Conservation (phyloP, 371 early-diverging fungal species). For the Caulochytrium protostelioides region DNA sequence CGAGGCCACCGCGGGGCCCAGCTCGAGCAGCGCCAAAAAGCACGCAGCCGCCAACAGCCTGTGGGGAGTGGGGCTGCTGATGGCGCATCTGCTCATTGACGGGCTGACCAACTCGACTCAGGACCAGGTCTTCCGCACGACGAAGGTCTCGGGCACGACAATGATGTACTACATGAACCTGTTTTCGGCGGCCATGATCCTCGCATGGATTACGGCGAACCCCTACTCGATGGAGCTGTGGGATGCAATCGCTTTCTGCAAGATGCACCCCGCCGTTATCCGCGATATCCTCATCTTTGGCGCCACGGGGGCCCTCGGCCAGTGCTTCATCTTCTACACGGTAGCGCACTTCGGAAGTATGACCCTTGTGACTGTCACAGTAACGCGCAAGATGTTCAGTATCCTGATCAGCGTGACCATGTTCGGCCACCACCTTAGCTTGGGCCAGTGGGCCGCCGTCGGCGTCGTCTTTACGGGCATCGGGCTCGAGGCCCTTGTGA, state of each 20-base stretch:
- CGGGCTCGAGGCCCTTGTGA: slow-evolving; percentile 11
- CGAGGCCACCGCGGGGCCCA: slow-evolving; percentile 13
- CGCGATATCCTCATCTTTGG: slow-evolving; percentile 68
- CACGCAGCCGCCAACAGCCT: slow-evolving; percentile 20
- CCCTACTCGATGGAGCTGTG: slow-evolving; percentile 36
- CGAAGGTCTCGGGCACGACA: slow-evolving; percentile 54
- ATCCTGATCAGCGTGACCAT: slow-evolving; percentile 76
- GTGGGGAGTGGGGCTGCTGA: slow-evolving; percentile 61
- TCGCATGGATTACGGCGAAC: slow-evolving; percentile 45
- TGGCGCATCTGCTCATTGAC: slow-evolving; percentile 68
- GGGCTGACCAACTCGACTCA: slow-evolving; percentile 94
- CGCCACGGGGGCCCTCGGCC: slow-evolving; percentile 84
- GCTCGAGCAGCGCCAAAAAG: slow-evolving; percentile 1
- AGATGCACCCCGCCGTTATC: slow-evolving; percentile 49
- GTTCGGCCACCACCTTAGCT: slow-evolving; percentile 52
- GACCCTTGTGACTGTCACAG: slow-evolving; percentile 75
- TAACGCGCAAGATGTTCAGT: slow-evolving; percentile 89
- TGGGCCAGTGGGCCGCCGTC: slow-evolving; percentile 73
- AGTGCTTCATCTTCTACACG: slow-evolving; percentile 90
- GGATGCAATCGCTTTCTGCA: slow-evolving; percentile 54
- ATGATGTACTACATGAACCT: slow-evolving; percentile 97
- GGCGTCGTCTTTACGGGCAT: slow-evolving; percentile 60
- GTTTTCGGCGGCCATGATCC: slow-evolving; percentile 46
- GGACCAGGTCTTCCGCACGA: slow-evolving; percentile 71
- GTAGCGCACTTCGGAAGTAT: slow-evolving; percentile 79